Conservation (phyloP, 176 grass and related monocot genomes). For the Dendrocalamus sinicus region DNA sequence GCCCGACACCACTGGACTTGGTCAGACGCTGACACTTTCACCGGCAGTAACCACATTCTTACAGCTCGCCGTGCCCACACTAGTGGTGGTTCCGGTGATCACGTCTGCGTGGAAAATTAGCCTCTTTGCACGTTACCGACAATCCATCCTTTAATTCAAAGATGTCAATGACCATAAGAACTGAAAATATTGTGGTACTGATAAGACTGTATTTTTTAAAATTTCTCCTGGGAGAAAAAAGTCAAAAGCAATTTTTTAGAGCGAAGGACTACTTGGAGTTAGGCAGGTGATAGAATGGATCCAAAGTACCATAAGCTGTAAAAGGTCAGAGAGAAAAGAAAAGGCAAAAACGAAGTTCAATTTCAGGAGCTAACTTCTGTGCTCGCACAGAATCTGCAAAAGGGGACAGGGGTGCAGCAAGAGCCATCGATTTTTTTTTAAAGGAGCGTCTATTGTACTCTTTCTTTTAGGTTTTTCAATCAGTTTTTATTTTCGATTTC, state of each 20-base stretch:
- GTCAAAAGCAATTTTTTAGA: slow-evolving; percentile 37
- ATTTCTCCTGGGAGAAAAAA: background rate
- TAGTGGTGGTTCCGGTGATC: slow-evolving; percentile 52
- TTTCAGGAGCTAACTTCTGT: background rate
- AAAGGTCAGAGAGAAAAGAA: slow-evolving; percentile 25
- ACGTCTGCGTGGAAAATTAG: slow-evolving; percentile 43
- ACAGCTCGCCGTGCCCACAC: slow-evolving; percentile 28
- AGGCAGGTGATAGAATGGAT: slow-evolving; percentile 35
- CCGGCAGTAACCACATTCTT: background rate
- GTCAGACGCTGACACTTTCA: slow-evolving; percentile 35
- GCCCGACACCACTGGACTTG: slow-evolving; percentile 7
- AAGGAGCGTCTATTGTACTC: no score
- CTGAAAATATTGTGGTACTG: slow-evolving; percentile 11
- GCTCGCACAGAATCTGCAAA: background rate
- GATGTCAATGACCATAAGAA: slow-evolving; percentile 21
- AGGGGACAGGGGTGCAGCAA: background rate
- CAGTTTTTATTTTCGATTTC: no score
- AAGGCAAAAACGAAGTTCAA: background rate
- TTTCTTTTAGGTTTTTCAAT: no score
- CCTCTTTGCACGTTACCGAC: slow-evolving; percentile 50
- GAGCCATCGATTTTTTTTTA: no score
- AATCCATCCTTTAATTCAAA: slow-evolving; percentile 34
- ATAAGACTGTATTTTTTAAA: background rate
- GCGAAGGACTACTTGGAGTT: slow-evolving; percentile 26
- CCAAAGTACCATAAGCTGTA: background rate